Base-by-base conservation (phyloP, 768 basidiomycete species). In the Pisolithus albus region DNA sequence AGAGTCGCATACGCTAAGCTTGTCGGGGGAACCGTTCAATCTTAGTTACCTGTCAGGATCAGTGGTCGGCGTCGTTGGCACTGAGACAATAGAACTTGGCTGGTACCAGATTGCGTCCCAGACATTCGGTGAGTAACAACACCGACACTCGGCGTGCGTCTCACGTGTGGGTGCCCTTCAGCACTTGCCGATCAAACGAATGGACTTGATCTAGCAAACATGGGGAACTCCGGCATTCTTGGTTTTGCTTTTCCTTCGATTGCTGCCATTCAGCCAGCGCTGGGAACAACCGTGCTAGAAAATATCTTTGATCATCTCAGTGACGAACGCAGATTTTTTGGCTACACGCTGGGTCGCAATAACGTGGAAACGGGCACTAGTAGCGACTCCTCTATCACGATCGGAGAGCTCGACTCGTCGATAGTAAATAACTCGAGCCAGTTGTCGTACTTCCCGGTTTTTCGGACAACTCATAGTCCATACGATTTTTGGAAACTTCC, bases 401-500 rank as follows among this genome's bases (percentile, higher is more conserved):
- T 82, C 28, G 80, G 79, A 37, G 57, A 68, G 51, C 65, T 79
- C n/a, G 78, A 82, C 57, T 51, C 70, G 7, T 55, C 57, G 34
- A 59, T 46, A 23, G 58, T 65, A 5, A 65, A 70, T 51, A 63
- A 68, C 21, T 62, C 65, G 2, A 55, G 56, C 4, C 64, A 64
- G 18, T 58, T 79, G 39, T 54, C 64, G 2, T 70, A 67, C 51
- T 72, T 67, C 7, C 63, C 72, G 43, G 77, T 81, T 26, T 71
- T 71, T 50, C 60, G 64, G 50, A 63, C 68, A 15, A 60, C 66
- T 30, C 56, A 58, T 9, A 59, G 61, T 48, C 58, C 59, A 0
- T 79, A 75, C 52, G 77, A 82, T 55, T 82, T 76, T 61, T 83
- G 81, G 82, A 83, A 82, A 54, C 60, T 83, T 8, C 74, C 79